Base-by-base conservation (phyloP, 192 early-diverging fungal species). In the Coemansia erecta region DNA sequence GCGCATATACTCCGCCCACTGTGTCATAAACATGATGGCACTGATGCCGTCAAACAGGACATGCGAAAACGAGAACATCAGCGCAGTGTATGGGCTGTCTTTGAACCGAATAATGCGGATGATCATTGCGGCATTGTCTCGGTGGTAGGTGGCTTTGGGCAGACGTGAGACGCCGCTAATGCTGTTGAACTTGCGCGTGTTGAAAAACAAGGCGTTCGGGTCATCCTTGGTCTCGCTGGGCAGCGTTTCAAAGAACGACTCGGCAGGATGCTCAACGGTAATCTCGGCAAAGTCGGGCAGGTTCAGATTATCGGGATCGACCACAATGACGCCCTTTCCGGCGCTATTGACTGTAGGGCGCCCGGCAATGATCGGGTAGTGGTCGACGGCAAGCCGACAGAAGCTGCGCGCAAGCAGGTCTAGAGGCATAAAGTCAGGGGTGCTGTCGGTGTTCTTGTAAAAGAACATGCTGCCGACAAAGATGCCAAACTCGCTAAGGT, bases 1-100 rank as follows among this genome's bases (percentile, higher is more conserved):
- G 56, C 76, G 66, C 10, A 62, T 43, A 41, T 72, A 69, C 39
- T 68, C 70, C 1, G 76, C 70, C 76, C 70, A 73, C 52, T 72
- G 56, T 42, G 58, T 69, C 47, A 69, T 53, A 49, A 79, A 66
- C 5, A n/a, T 28, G 1, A 58, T 56, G 0, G 42, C 37, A 3
- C 66, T 58, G 4, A 51, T 62, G 3, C 56, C 76, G 31, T 79
- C 76, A 58, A 79, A 72, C 19, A 79, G 22, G 0, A 64, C 66
- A 44, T 79, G 76, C 10, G 70, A 56, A 14, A 79, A 4, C 2
- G 64, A 68, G 37, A 63, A 60, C 19, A 67, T 46, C n/a, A 79
- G 56, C 3, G 45, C 76, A 0, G 62, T 56, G n/a, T 79, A 79
- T 0, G 42, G 21, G 33, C 61, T 79, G 49, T 63, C 43, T 24